phyloP scores from a whole-genome alignment of 768 basidiomycete genomes.

The Lactarius sanguifluus region DNA sequence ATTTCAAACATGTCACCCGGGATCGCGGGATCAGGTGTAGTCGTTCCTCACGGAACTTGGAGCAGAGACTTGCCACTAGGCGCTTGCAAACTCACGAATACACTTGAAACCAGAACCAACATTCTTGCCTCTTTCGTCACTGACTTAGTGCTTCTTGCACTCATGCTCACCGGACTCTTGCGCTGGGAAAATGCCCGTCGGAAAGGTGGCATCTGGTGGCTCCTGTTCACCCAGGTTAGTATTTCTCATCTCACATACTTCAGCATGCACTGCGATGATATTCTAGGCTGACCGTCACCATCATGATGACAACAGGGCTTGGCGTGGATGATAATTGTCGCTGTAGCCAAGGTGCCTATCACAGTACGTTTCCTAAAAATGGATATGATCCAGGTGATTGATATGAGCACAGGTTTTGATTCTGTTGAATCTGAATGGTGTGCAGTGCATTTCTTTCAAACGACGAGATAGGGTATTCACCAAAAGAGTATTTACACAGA shows the following conservation, averaged over 20 bases:
- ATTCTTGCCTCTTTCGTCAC: neutral
- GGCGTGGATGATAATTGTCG: neutral
- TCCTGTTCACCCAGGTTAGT: slow-evolving; percentile 9
- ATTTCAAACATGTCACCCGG: neutral
- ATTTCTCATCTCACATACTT: neutral
- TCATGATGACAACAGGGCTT: neutral
- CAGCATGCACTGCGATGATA: neutral
- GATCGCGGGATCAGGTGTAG: neutral
- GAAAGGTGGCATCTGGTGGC: slow-evolving; percentile 5
- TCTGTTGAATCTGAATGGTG: slow-evolving; percentile 10
- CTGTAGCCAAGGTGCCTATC: slow-evolving; percentile 1
- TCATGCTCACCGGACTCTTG: slow-evolving; percentile 13
- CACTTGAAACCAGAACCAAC: neutral
- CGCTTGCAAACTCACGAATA: neutral
- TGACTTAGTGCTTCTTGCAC: slow-evolving; percentile 1
- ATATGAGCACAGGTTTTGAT: slow-evolving; percentile 4
- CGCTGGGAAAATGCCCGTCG: slow-evolving; percentile 8
- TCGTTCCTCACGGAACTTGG: neutral
- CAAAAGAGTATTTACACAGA: neutral
- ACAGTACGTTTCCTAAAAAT: neutral
- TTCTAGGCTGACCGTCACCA: neutral
- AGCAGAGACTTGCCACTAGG: too few species aligned
- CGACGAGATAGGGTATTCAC: neutral
- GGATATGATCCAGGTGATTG: too few species aligned
- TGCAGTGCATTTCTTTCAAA: neutral